Evolutionary conservation across 2,329 filamentous ascomycete species (phyloP).

Genomic region (Colletotrichum scovillei): DNA sequence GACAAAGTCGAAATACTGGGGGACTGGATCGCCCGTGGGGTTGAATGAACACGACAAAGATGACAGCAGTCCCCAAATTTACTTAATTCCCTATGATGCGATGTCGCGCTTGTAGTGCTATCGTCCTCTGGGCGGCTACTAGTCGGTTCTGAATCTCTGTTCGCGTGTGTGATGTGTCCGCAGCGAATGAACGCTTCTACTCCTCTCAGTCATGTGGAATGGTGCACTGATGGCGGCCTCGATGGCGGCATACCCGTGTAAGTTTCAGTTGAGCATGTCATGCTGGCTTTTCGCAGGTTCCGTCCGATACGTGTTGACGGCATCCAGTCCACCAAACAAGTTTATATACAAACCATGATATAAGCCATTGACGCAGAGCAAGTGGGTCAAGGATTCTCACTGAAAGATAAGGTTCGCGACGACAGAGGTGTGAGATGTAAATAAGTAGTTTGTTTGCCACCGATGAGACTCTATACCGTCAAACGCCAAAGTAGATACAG

Average conservation of each 20-base stretch:
- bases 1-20: neutral
- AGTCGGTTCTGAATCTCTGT: neutral
- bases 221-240: neutral
- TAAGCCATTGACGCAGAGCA: too few relatives aligned
- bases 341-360: neutral
- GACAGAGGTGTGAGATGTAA: too few relatives aligned
- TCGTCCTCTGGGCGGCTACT: neutral
- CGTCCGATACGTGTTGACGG: neutral
- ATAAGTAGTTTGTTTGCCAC: neutral
- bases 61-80: slow-evolving; percentile 21
- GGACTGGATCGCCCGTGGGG: slow-evolving; percentile 5
- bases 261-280: neutral
- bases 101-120: neutral
- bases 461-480: neutral
- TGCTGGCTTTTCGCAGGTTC: neutral
- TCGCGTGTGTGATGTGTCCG: neutral
- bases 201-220: neutral
- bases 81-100: slow-evolving; percentile 26
- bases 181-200: neutral
- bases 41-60: slow-evolving; percentile 6
- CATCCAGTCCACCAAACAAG: too few relatives aligned
- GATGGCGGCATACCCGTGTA: neutral
- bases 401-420: too few relatives aligned
- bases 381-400: too few relatives aligned
- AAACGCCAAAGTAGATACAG: slow-evolving; percentile 16